Base-by-base conservation (phyloP, 1,139 yeast species). In the Kluyveromyces marxianus region DNA sequence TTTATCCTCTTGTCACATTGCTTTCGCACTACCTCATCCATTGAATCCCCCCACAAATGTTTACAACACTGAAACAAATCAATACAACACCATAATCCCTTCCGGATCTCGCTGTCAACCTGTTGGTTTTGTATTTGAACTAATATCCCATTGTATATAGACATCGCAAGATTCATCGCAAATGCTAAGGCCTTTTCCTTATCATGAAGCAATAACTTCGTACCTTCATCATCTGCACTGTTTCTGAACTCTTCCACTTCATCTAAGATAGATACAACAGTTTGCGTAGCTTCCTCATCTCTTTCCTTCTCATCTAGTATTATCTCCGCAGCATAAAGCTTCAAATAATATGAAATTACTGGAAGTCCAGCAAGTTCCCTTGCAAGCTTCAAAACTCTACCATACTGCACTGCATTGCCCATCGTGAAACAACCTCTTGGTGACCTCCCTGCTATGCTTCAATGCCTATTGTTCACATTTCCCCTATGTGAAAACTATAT, bases 21-120 rank as follows among this genome's bases (percentile, higher is more conserved):
- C 25, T 43, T 42, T 7, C 35, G 50, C 10, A 42, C 32, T 8
- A 41, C 26, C 4, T 49, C 46, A 28, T 53, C 51, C 41, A 32
- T 37, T 5, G 31, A 28, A 7, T 37, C 35, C 8, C 47, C 42
- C 67, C 67, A 62, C 5, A 60, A 43, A 35, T 54, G 58, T 30
- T 54, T 26, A 8, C 58, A 48, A 24, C 57, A 50, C 14, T 48
- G 44, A 39, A 60, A 60, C 38, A 63, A 41, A 44, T 62, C 66
- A 27, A 58, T 48, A 41, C 65, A 58, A 44, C 66, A 61, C 66
- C 65, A 60, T 27, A 63, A 45, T 1, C 58, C 63, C 33, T 56
- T 49, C 26, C 47, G 49, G 42, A 63, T 41, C 31, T 54, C 56
- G 7, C 24, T 26, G 43, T 53, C 54, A 51, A 54, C 48, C 3